Conservation (phyloP, 2,329 filamentous ascomycete species). For the Curvularia sp. region DNA sequence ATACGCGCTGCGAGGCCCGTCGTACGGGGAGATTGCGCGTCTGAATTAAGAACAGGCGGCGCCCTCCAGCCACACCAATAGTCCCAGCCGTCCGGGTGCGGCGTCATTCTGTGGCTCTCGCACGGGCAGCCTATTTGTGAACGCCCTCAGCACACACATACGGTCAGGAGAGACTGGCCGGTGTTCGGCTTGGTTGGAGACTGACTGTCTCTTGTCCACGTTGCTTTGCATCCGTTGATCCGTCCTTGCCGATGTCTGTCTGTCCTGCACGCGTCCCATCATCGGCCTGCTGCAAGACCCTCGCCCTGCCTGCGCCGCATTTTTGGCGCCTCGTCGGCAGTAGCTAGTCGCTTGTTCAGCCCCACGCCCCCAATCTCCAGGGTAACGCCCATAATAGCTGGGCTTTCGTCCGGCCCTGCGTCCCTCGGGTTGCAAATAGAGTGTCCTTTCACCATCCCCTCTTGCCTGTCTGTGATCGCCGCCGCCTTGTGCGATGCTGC, state of each 20-base stretch:
- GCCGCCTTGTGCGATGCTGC: neutral
- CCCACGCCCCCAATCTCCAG: slow-evolving; percentile 19
- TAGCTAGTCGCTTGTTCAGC: slow-evolving; percentile 2
- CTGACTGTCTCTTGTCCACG: neutral
- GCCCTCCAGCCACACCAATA: slow-evolving; percentile 23
- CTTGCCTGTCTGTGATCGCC: neutral
- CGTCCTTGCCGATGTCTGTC: slow-evolving; percentile 5
- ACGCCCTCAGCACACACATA: neutral
- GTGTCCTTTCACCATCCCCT: neutral
- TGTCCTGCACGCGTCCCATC: neutral
- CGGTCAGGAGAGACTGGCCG: slow-evolving; percentile 11
- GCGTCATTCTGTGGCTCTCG: slow-evolving; percentile 22
- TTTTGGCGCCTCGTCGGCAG: slow-evolving; percentile 5
- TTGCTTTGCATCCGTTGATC: neutral
- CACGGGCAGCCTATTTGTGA: slow-evolving; percentile 8
- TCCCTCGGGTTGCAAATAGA: neutral
- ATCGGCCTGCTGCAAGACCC: neutral
- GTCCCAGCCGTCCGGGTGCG: slow-evolving; percentile 17
- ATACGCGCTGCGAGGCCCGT: neutral
- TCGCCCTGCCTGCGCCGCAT: slow-evolving; percentile 16
- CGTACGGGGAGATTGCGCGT: slow-evolving; percentile 26
- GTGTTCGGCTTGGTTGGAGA: neutral
- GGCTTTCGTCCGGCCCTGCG: slow-evolving; percentile 11
- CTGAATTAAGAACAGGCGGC: slow-evolving; percentile 21
- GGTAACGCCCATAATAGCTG: slow-evolving; percentile 8